A percentile compares a stretch with the other conserved stretches of the same genome.
These are phyloP conservation scores for Mycosarcoma maydis DNA, from an alignment of 1,284 basidiomycete species.

Conservation along the genomic window DNA sequence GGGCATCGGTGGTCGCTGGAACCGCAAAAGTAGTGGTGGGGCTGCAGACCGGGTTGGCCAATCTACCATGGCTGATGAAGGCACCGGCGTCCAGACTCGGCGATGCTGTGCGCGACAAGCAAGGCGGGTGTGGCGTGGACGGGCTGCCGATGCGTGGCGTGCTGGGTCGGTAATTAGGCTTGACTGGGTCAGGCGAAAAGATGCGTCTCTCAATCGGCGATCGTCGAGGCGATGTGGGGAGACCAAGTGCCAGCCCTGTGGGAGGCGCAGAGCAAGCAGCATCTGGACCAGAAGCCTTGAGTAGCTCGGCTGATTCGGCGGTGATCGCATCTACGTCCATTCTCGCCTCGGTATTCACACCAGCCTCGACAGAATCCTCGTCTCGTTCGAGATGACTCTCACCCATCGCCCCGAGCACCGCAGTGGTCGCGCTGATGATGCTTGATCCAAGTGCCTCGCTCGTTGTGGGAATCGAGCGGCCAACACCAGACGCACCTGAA, in stretches of 20 bases:
- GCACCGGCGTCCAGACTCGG: conserved; percentile 15
- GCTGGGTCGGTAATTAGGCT: conserved; percentile 23
- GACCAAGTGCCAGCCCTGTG: conserved; percentile 11
- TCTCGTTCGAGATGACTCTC: background rate
- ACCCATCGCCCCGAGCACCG: conserved; percentile 6
- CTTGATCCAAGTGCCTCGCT: conserved; percentile 6
- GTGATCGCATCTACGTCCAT: conserved; percentile 37
- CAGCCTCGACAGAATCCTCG: background rate
- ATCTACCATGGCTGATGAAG: conserved; percentile 8
- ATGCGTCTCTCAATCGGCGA: conserved; percentile 22
- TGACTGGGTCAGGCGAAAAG: conserved; percentile 44
- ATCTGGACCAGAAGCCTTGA: conserved; percentile 10
- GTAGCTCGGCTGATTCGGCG: conserved; percentile 31
- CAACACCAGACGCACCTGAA: conserved; percentile 9
- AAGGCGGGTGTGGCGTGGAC: conserved; percentile 2
- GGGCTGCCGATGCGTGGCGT: conserved; percentile 46
- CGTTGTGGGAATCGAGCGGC: conserved; percentile 8
- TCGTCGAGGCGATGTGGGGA: conserved; percentile 16
- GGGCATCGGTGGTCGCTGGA: background rate
- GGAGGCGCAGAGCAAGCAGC: conserved; percentile 4
- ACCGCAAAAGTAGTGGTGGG: background rate
- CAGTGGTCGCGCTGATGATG: conserved; percentile 1
- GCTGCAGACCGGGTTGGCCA: background rate
- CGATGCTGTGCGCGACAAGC: conserved; percentile 19
- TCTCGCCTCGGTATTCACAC: background rate